Conservation (phyloP, 306 rosid species). For the Potentilla sterilis region DNA sequence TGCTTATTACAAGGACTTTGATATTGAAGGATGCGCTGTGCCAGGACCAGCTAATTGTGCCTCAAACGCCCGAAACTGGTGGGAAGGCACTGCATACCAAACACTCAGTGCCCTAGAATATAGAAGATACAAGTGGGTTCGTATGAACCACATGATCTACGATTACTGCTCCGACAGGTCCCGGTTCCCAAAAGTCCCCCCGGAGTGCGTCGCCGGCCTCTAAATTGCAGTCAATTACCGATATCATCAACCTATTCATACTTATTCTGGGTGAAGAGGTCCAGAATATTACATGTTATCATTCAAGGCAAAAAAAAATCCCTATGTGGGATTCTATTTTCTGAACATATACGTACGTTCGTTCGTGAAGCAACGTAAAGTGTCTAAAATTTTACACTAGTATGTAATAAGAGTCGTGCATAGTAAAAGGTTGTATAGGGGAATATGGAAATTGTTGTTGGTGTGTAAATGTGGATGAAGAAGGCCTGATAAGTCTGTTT, state of each 20-base stretch:
- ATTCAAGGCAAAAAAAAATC: neutral
- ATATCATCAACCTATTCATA: neutral
- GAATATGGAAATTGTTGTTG: conserved; percentile 4
- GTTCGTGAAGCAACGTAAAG: neutral
- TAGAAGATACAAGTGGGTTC: conserved; percentile 80
- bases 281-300: neutral
- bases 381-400: neutral
- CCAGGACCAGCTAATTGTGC: conserved; percentile 71
- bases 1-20: conserved; percentile 81
- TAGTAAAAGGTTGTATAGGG: neutral
- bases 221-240: conserved; percentile 13
- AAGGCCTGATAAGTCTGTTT: neutral
- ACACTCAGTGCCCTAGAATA: conserved; percentile 51
- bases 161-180: conserved; percentile 81
- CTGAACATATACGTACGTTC: neutral
- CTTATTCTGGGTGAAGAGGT: neutral
- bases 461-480: neutral
- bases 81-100: conserved; percentile 69
- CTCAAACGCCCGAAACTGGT: conserved; percentile 66
- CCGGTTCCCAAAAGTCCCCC: conserved; percentile 60
- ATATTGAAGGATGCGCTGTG: conserved; percentile 77
- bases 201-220: conserved; percentile 64
- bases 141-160: conserved; percentile 77
- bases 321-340: neutral
- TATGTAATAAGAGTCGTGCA: conserved; percentile 13